phyloP scores from a whole-genome alignment of 2,329 filamentous ascomycete genomes.

The Epichloe gansuensis region DNA sequence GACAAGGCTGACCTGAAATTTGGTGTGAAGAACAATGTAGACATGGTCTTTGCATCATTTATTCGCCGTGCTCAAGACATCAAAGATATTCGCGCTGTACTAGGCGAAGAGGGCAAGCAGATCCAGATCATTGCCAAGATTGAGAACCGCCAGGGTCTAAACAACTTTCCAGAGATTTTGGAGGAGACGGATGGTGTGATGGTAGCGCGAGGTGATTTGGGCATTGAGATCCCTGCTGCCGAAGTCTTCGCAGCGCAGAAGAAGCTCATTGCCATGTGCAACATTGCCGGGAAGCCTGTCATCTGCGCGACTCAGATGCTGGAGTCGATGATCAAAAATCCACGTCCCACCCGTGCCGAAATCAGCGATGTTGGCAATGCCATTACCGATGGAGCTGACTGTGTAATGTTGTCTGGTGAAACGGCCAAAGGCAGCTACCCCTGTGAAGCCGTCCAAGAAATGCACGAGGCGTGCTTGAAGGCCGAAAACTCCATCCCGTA shows the following conservation, averaged over 20 bases:
- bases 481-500: conserved; percentile 97
- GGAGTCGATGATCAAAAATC: conserved; percentile 99
- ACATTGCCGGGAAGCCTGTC: conserved; percentile 95
- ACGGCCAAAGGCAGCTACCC: conserved; percentile 97
- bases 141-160: conserved; percentile 98
- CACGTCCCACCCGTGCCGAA: conserved; percentile 92
- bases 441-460: conserved; percentile 83
- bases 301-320: conserved; percentile 99
- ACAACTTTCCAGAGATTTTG: conserved; percentile 98
- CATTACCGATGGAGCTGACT: conserved; percentile 94
- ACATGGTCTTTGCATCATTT: conserved; percentile 99
- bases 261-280: conserved; percentile 99
- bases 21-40: conserved; percentile 95
- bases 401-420: conserved; percentile 98
- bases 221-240: conserved; percentile 96
- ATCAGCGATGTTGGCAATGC: conserved; percentile 98
- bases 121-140: conserved; percentile 99
- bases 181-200: conserved; percentile 97
- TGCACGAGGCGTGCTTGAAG: conserved; percentile 95
- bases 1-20: conserved; percentile 90
- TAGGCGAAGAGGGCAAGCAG: conserved; percentile 83
- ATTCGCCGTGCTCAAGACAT: conserved; percentile 94
- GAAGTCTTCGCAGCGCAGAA: conserved; percentile 99
- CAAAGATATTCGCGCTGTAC: conserved; percentile 77
- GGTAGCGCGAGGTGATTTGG: conserved; percentile 91